Percentiles rank a stretch among this genome's conserved stretches.
phyloP scores from a whole-genome alignment of 345 rosid genomes.

The Passiflora organensis region DNA sequence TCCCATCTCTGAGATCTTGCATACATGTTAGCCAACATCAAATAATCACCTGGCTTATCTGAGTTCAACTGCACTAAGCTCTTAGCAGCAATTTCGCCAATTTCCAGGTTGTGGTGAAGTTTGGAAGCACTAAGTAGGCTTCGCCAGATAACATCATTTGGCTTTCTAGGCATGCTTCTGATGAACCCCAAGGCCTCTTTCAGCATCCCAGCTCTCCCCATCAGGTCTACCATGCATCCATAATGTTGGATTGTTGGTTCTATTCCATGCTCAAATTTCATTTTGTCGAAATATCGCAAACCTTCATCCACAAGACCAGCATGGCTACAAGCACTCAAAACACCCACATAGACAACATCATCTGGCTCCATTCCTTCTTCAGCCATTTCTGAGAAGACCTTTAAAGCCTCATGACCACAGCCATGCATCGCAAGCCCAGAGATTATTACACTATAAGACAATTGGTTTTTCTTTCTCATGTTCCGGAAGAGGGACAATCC shows the following conservation, averaged over 20 bases:
- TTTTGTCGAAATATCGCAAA: constrained; percentile 21
- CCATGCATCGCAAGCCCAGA: constrained; percentile 42
- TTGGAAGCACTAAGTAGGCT: constrained; percentile 65
- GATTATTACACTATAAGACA: constrained; percentile 31
- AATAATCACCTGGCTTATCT: constrained; percentile 50
- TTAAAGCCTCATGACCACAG: constrained; percentile 26
- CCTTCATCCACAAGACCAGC: constrained; percentile 37
- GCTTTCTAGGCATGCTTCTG: constrained; percentile 44
- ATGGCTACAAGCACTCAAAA: constrained; percentile 37
- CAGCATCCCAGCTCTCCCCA: constrained; percentile 57
- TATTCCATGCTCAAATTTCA: constrained; percentile 20
- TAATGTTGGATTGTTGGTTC: too few species aligned
- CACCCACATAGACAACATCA: constrained; percentile 34
- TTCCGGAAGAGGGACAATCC: constrained; percentile 25
- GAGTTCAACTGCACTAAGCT: constrained; percentile 33
- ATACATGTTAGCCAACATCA: constrained; percentile 49
- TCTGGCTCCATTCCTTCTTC: constrained; percentile 31
- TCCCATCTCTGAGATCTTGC: constrained; percentile 55
- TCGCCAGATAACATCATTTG: constrained; percentile 70
- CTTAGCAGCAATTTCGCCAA: constrained; percentile 48
- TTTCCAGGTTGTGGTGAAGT: constrained; percentile 43
- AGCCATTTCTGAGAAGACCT: constrained; percentile 32
- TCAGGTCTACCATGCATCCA: constrained; percentile 58
- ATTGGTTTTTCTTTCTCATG: constrained; percentile 25
- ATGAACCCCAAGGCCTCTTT: constrained; percentile 52